These are phyloP conservation scores for Tolypocladium tundrense DNA, from an alignment of 2,329 filamentous ascomycete species.

Conservation along the genomic window DNA sequence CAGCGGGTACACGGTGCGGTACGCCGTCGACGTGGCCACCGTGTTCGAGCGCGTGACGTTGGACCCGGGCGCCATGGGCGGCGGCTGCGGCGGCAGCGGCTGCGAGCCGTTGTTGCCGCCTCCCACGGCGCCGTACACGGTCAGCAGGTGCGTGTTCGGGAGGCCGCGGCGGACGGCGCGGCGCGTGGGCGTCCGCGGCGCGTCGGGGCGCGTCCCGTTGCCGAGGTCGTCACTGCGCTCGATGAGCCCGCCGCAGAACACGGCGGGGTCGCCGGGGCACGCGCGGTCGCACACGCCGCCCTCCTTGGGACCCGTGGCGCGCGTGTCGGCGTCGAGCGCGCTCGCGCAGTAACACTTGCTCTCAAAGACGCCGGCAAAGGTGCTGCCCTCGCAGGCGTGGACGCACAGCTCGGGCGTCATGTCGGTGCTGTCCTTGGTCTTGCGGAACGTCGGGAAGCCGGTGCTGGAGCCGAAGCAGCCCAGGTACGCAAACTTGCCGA, in stretches of 20 bases:
- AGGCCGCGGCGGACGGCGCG: neutral
- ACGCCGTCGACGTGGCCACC: neutral
- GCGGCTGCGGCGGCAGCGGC: slow-evolving; percentile 19
- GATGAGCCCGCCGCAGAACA: slow-evolving; percentile 32
- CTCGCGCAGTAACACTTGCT: slow-evolving; percentile 36
- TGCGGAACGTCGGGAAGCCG: slow-evolving; percentile 24
- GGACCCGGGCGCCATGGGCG: slow-evolving; percentile 15
- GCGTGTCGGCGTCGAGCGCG: slow-evolving; percentile 27
- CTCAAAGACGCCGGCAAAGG: slow-evolving; percentile 29
- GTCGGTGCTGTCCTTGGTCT: slow-evolving; percentile 14
- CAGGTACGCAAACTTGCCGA: slow-evolving; percentile 23
- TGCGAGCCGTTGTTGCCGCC: slow-evolving; percentile 7
- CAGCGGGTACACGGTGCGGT: slow-evolving; percentile 1
- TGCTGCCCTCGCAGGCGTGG: slow-evolving; percentile 20
- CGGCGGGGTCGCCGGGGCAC: slow-evolving; percentile 29
- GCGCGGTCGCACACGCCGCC: slow-evolving; percentile 19
- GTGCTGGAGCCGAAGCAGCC: slow-evolving; percentile 31
- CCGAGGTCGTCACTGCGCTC: neutral
- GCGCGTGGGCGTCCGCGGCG: neutral
- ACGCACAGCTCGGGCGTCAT: slow-evolving; percentile 33
- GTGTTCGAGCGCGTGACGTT: slow-evolving; percentile 5
- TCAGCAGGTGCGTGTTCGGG: slow-evolving; percentile 24
- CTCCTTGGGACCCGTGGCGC: slow-evolving; percentile 10
- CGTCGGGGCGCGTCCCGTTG: neutral
- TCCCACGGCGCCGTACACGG: slow-evolving; percentile 29